Conservation (phyloP, 345 rosid genomes). For the Gossypium bickii region DNA sequence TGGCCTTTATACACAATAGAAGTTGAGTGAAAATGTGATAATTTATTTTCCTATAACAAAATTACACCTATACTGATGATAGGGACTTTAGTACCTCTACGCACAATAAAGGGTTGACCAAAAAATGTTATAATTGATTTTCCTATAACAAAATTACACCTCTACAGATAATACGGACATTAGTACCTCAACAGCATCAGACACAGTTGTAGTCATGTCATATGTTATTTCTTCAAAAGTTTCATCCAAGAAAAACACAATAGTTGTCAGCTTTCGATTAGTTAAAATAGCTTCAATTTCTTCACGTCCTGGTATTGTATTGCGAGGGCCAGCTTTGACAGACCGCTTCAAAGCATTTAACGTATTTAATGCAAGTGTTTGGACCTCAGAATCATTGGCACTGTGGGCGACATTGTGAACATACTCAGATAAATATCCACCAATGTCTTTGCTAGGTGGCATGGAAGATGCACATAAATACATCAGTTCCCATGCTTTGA, state of each 20-base stretch:
- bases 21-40: background rate
- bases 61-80: background rate
- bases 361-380: slow-evolving; percentile 70
- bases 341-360: slow-evolving; percentile 85
- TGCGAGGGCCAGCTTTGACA: slow-evolving; percentile 93
- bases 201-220: slow-evolving; percentile 93
- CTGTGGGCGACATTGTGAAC: slow-evolving; percentile 77
- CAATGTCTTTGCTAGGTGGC: slow-evolving; percentile 99
- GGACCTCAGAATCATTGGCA: slow-evolving; percentile 70
- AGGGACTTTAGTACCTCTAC: slow-evolving; percentile 63
- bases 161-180: background rate
- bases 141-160: background rate
- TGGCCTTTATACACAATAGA: background rate
- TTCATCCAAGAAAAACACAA: slow-evolving; percentile 92
- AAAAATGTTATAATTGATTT: background rate
- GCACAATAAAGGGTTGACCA: too few species aligned
- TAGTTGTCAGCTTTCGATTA: slow-evolving; percentile 82
- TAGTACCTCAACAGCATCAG: slow-evolving; percentile 96
- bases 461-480: slow-evolving; percentile 90
- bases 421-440: slow-evolving; percentile 89
- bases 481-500: slow-evolving; percentile 95
- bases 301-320: slow-evolving; percentile 84
- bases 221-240: slow-evolving; percentile 96
- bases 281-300: slow-evolving; percentile 93
- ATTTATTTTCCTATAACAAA: background rate